phyloP scores from a whole-genome alignment of 371 early-diverging fungal species.

The Coemansia sp. region DNA sequence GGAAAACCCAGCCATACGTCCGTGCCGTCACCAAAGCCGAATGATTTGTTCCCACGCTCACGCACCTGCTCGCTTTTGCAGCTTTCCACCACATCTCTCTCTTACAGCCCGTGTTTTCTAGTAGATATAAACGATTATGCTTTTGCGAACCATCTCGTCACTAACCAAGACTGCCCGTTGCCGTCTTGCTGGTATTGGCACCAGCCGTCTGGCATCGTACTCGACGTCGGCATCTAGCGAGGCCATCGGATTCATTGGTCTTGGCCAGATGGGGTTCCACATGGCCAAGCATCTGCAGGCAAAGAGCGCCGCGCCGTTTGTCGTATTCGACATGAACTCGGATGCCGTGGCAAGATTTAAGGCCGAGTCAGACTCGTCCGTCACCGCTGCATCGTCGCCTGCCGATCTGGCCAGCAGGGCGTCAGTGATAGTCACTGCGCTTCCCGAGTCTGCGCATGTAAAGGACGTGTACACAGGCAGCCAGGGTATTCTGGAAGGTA shows the following conservation, averaged over 20 bases:
- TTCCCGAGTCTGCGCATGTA: constrained; percentile 84
- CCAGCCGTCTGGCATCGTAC: neutral
- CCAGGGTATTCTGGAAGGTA: constrained; percentile 60
- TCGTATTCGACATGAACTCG: constrained; percentile 73
- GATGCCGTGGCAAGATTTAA: constrained; percentile 58
- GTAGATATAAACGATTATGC: neutral
- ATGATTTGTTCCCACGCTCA: constrained; percentile 8
- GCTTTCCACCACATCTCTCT: neutral
- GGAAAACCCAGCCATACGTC: constrained; percentile 40
- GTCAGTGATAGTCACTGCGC: constrained; percentile 87
- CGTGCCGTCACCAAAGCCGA: constrained; percentile 1
- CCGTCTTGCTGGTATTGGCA: neutral
- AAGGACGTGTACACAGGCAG: constrained; percentile 71
- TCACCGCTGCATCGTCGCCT: constrained; percentile 60
- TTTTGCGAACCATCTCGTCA: neutral
- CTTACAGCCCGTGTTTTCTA: neutral
- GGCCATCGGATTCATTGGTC: constrained; percentile 87
- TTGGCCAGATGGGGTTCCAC: constrained; percentile 91
- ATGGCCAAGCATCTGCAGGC: constrained; percentile 88
- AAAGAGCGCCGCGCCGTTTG: constrained; percentile 59
- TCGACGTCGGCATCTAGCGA: constrained; percentile 9
- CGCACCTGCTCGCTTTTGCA: neutral
- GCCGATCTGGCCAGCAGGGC: constrained; percentile 70
- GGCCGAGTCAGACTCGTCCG: constrained; percentile 10
- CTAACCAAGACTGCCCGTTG: neutral